Percentiles rank a stretch among this genome's conserved stretches.
Evolutionary conservation across 371 early-diverging fungal genomes (phyloP).

Genomic region (Batkoa obscura): DNA sequence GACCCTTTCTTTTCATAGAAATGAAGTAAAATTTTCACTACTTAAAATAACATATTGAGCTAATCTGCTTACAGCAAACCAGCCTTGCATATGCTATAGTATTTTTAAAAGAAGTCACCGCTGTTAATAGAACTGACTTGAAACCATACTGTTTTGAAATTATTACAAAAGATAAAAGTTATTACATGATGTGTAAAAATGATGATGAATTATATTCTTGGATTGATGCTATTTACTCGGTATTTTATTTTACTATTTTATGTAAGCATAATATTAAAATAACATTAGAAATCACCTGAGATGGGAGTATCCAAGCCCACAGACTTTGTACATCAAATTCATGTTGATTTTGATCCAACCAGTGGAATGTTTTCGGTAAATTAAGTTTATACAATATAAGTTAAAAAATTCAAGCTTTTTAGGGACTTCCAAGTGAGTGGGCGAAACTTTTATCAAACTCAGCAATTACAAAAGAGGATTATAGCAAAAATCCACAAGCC

Average conservation of each 20-base stretch:
- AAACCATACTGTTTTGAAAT: slow-evolving; percentile 84
- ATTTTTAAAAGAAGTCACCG: slow-evolving; percentile 69
- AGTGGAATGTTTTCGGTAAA: slow-evolving; percentile 80
- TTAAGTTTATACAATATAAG: slow-evolving; percentile 6
- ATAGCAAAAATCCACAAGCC: slow-evolving; percentile 90
- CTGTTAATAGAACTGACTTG: slow-evolving; percentile 65
- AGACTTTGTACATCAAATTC: slow-evolving; percentile 86
- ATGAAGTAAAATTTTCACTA: slow-evolving; percentile 39
- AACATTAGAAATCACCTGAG: slow-evolving; percentile 48
- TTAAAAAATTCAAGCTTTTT: background rate
- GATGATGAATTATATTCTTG: slow-evolving; percentile 92
- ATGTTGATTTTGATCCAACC: slow-evolving; percentile 88
- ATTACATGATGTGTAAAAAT: slow-evolving; percentile 67
- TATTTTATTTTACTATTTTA: slow-evolving; percentile 10
- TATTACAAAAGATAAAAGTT: slow-evolving; percentile 63
- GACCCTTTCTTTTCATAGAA: slow-evolving; percentile 82
- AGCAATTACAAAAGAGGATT: slow-evolving; percentile 86
- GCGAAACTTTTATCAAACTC: slow-evolving; percentile 69
- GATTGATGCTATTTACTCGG: slow-evolving; percentile 87
- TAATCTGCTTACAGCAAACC: background rate
- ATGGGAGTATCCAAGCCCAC: slow-evolving; percentile 83
- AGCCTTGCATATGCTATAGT: slow-evolving; percentile 27
- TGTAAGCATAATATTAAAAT: background rate
- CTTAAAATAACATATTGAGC: background rate
- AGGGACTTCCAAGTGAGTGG: slow-evolving; percentile 91